These are phyloP conservation scores for Ramichloridium luteum DNA, from an alignment of 2,329 filamentous ascomycete genomes.

Conservation along the genomic window DNA sequence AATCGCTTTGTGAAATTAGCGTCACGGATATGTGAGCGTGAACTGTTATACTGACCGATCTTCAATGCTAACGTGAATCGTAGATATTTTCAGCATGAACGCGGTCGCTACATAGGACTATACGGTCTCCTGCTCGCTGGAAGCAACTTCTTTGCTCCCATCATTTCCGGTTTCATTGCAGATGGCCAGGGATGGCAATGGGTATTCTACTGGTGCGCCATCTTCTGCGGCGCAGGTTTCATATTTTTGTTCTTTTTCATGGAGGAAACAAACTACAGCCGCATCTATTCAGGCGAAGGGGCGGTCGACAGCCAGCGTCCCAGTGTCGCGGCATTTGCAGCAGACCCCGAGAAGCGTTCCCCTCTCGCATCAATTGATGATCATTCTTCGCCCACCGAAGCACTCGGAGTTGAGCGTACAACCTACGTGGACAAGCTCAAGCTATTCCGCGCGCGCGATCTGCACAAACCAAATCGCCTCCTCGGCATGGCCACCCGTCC, in stretches of 20 bases:
- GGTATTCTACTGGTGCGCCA: slow-evolving; percentile 41
- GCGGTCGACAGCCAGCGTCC: neutral
- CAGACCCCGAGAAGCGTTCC: slow-evolving; percentile 1
- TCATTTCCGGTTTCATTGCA: slow-evolving; percentile 40
- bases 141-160: slow-evolving; percentile 24
- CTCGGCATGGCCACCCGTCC: slow-evolving; percentile 20
- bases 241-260: slow-evolving; percentile 46
- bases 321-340: too few species aligned
- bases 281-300: too few species aligned
- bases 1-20: slow-evolving; percentile 32
- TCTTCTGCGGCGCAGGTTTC: slow-evolving; percentile 38
- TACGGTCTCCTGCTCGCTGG: slow-evolving; percentile 18
- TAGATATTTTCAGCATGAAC: slow-evolving; percentile 23
- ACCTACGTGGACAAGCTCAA: slow-evolving; percentile 25
- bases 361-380: too few species aligned
- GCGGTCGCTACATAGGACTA: slow-evolving; percentile 19
- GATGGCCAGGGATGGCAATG: slow-evolving; percentile 40
- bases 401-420: slow-evolving; percentile 12
- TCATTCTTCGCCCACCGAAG: too few species aligned
- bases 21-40: slow-evolving; percentile 21
- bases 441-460: slow-evolving; percentile 19
- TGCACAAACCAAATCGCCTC: slow-evolving; percentile 22
- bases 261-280: slow-evolving; percentile 46
- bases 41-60: too few species aligned
- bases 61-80: neutral